Percentiles rank a stretch among this genome's conserved stretches.
These are phyloP conservation scores for Salix purpurea DNA, from an alignment of 345 rosid species.

Conservation along the genomic window DNA sequence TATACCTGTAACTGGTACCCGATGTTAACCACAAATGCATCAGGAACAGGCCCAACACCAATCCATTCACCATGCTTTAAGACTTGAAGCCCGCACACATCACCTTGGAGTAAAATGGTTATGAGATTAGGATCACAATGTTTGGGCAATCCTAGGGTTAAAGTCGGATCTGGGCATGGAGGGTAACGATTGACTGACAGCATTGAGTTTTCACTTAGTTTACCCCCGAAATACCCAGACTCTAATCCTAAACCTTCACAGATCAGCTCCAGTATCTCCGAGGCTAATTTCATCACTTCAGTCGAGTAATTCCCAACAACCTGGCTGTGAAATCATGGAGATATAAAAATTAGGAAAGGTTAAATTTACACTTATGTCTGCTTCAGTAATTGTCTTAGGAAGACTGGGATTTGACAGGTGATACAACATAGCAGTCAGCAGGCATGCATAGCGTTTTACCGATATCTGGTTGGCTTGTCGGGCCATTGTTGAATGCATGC, in stretches of 20 bases:
- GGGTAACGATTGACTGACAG: conserved; percentile 30
- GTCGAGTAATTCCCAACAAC: conserved; percentile 9
- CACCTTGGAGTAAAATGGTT: conserved; percentile 22
- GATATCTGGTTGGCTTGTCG: not conserved
- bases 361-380: not conserved
- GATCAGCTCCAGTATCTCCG: conserved; percentile 12
- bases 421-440: not conserved
- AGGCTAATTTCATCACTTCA: conserved; percentile 21
- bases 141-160: conserved; percentile 36
- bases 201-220: not conserved
- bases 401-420: not conserved
- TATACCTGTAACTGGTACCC: conserved; percentile 17
- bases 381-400: not conserved
- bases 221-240: not conserved
- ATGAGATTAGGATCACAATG: conserved; percentile 14
- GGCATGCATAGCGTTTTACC: not conserved
- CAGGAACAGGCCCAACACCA: conserved; percentile 24
- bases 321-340: conserved; percentile 9
- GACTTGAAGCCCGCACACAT: conserved; percentile 21
- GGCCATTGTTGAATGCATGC: not conserved
- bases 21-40: conserved; percentile 31
- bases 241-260: conserved; percentile 19
- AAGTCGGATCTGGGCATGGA: conserved; percentile 36
- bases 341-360: not conserved
- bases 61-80: conserved; percentile 27